Base-by-base conservation (phyloP, 2,329 filamentous ascomycete genomes). In the Trichoderma pleuroti region DNA sequence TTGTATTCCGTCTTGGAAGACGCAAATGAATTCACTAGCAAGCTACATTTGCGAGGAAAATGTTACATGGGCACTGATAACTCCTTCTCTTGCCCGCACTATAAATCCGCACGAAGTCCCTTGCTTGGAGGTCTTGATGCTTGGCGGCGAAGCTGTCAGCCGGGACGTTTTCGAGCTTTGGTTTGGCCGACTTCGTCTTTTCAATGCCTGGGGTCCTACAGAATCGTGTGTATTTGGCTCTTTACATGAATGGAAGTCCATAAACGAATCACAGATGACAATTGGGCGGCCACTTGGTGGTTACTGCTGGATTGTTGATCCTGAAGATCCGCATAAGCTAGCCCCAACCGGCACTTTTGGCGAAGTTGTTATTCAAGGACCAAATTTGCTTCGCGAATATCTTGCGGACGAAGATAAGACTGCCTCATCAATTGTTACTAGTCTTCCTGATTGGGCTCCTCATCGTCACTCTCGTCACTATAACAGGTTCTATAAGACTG, bases 101-200 rank as follows among this genome's bases (percentile, higher is more conserved):
- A 69, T 70, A 8, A 24, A 83, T 34, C 72, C 72, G 26, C 18
- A 54, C 16, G 61, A 72, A 30, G 72, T 72, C 7, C 70, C 72
- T 12, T 64, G 52, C 30, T 18, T 72, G 1, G 61, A 72, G 34
- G 36, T 70, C 3, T 36, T 72, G n/a, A 63, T 70, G 6, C 68
- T 72, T n/a, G 46, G 42, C 12, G 71, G 71, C 10, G 71, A 72
- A 28, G 64, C 69, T 57, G 65, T 72, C n/a, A 60, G 64, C 30
- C 61, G 63, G 14, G 70, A 70, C 24, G 68, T 71, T 5, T 64
- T 72, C 10, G 64, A 72, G 30, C 14, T 71, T 16, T 72, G 71
- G 71, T 67, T 70, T 57, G 49, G 68, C 28, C 61, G 52, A n/a
- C 46, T 72, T 34, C 69, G 69, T 36, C 56, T 72, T 2, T 28